Conservation (phyloP, 1,284 basidiomycete species). For the Somion occarium region DNA sequence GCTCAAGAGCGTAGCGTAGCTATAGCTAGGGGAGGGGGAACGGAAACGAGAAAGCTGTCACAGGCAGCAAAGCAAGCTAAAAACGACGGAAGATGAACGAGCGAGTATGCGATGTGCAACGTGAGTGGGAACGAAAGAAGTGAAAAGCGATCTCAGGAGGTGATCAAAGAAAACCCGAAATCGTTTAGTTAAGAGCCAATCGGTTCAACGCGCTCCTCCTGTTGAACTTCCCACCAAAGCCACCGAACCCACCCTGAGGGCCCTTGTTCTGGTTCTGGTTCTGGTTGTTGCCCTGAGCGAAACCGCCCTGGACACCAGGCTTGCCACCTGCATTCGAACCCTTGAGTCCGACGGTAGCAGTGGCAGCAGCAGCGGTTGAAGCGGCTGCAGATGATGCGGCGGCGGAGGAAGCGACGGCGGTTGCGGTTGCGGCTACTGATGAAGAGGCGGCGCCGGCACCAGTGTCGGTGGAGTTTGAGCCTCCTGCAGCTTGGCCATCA, state of each 20-base stretch:
- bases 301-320: conserved; percentile 15
- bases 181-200: conserved; percentile 1
- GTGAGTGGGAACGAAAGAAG: not conserved
- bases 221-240: conserved; percentile 7
- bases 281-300: conserved; percentile 12
- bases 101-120: not conserved
- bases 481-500: conserved; percentile 21
- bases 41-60: not conserved
- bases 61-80: conserved; percentile 1
- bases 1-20: not conserved
- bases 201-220: conserved; percentile 6
- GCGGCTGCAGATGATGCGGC: conserved; percentile 12
- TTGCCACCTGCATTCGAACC: conserved; percentile 17
- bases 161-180: not conserved
- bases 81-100: not conserved
- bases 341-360: conserved; percentile 14
- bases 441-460: conserved; percentile 11
- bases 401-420: conserved; percentile 11
- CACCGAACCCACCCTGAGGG: not conserved
- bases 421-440: conserved; percentile 8
- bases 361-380: conserved; percentile 10
- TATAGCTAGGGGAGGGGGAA: not conserved
- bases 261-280: conserved; percentile 4
- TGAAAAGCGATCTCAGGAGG: conserved; percentile 1
- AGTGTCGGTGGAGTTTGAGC: conserved; percentile 10